A percentile compares a stretch with the other conserved stretches of the same genome.
Conservation (phyloP, 768 basidiomycete genomes). For the Termitomyces sp. region DNA sequence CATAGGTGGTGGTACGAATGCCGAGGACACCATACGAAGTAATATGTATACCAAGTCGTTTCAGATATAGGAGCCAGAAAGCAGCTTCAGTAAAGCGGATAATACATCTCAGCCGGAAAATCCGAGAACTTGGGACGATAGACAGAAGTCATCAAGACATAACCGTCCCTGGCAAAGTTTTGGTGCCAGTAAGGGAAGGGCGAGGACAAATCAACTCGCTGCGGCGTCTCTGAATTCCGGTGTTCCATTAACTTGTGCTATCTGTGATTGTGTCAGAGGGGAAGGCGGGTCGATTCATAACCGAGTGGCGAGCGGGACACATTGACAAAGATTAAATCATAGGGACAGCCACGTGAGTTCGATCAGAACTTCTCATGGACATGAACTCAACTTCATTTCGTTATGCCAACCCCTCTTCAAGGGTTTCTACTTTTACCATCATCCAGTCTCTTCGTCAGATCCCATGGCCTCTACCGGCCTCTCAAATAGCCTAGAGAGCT, state of each 20-base stretch:
- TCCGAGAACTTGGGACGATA: background rate
- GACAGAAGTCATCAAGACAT: background rate
- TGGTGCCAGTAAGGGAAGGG: no score
- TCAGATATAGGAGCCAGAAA: background rate
- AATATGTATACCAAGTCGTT: background rate
- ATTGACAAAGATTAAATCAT: background rate
- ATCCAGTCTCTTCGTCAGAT: conserved; percentile 2
- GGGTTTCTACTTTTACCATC: conserved; percentile 3
- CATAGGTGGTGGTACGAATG: background rate
- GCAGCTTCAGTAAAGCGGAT: background rate
- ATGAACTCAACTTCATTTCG: conserved; percentile 20
- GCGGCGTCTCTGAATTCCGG: background rate
- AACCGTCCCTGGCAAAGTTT: background rate
- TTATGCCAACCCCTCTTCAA: conserved; percentile 10
- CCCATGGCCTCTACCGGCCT: background rate
- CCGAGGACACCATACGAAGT: background rate
- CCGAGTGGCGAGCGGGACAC: background rate
- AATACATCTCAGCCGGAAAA: background rate
- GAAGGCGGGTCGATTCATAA: background rate
- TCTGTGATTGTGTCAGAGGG: background rate
- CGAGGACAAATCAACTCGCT: background rate
- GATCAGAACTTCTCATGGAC: conserved; percentile 24
- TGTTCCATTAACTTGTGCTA: background rate
- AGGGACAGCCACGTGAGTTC: conserved; percentile 25
- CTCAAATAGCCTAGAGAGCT: conserved; percentile 4